Base-by-base conservation (phyloP, 139 green algal species). In the Picochlorum sp. region DNA sequence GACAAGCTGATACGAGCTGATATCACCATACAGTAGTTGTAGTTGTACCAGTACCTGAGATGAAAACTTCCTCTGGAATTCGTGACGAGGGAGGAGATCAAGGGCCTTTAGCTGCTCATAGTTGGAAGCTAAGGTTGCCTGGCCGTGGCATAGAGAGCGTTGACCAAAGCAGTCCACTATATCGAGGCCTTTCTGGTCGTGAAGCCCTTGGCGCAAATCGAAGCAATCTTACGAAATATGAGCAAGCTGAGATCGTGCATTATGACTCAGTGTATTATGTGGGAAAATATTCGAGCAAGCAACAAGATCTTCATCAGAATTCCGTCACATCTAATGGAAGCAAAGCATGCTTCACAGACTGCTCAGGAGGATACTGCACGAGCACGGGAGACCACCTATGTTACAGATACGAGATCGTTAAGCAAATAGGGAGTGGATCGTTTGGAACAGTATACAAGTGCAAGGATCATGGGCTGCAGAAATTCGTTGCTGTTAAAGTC, bases 401-500 rank as follows among this genome's bases (percentile, higher is more conserved):
- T 2, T 73, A 61, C 28, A 59, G 80, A 16, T 95, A 91, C 57
- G 57, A 76, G 5, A 78, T 94, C 25, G 33, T 68, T 25, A 79
- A 85, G 32, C 68, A 88, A 64, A 61, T 98, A 50, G 91, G 91
- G 1, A 65, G 79, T 18, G 91, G 91, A 25, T 95, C 88, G 25
- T 98, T 98, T 65, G 91, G 91, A 14, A 89, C 96, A 71, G 91
- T 98, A 44, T 79, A 82, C 24, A 56, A 75, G 30, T 92, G 82
- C 57, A 68, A 77, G 28, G 74, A 80, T 29, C 61, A 66, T 30
- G 45, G 10, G 3, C 54, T 22, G 3, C 50, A 51, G 1, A 13
- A 31, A 6, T 10, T 49, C 3, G 74, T 88, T 31, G 87, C 87
- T 1, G 67, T 96, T 3, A 96, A 98, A 73, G 85, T 99, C 32